phyloP scores from a whole-genome alignment of 2,329 filamentous ascomycete genomes.

The Apiospora marii region DNA sequence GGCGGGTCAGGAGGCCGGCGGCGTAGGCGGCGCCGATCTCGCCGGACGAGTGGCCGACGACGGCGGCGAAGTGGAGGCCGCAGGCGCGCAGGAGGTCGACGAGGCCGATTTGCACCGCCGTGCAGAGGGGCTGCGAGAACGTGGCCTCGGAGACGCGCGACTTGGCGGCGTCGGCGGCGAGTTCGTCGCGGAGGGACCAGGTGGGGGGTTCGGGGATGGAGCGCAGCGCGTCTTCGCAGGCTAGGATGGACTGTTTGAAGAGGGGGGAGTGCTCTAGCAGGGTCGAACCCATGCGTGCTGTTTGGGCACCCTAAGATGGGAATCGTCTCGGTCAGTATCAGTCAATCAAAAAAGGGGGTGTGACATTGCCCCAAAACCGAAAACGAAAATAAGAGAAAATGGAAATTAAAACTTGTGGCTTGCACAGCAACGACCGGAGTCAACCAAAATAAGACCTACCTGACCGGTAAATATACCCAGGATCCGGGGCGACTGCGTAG shows the following conservation, averaged over 20 bases:
- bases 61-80: conserved; percentile 38
- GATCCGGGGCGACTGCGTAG: conserved; percentile 34
- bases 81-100: conserved; percentile 44
- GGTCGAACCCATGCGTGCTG: conserved; percentile 43
- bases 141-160: conserved; percentile 48
- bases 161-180: conserved; percentile 37
- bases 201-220: conserved; percentile 34
- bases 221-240: conserved; percentile 42
- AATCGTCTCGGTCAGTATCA: no score
- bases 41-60: conserved; percentile 41
- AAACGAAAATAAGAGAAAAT: no score
- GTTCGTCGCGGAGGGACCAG: conserved; percentile 45
- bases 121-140: conserved; percentile 60
- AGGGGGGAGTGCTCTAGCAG: conserved; percentile 43
- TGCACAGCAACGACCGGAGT: no score
- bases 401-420: no score
- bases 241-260: conserved; percentile 37
- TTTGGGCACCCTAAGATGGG: conserved; percentile 43
- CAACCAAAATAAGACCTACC: neutral
- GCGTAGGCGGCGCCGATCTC: conserved; percentile 45
- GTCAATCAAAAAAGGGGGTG: no score
- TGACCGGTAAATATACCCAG: conserved; percentile 47
- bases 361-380: no score
- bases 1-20: conserved; percentile 37
- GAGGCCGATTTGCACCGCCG: conserved; percentile 59